Conservation (phyloP, 148 eudicot species). For the Rhododendron griersonianum region DNA sequence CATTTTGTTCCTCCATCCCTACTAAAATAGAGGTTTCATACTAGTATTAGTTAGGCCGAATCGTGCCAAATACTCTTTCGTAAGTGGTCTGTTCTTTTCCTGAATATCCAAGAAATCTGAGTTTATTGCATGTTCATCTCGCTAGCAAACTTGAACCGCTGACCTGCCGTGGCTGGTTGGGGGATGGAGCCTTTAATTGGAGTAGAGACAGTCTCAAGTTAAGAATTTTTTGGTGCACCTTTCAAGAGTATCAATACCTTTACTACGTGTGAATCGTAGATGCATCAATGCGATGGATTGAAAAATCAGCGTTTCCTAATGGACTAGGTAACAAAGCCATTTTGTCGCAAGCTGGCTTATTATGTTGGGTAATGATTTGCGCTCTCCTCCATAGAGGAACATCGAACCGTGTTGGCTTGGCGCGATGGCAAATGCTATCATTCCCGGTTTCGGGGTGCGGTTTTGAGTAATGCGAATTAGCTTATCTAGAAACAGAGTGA, state of each 20-base stretch:
- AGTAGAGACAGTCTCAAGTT: neutral
- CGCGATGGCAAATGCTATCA: neutral
- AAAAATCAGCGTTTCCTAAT: neutral
- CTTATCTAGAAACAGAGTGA: neutral
- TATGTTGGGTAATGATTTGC: neutral
- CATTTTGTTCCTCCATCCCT: neutral
- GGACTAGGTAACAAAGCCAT: neutral
- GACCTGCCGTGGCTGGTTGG: neutral
- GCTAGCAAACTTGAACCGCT: neutral
- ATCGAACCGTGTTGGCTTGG: neutral
- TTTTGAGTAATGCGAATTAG: no score
- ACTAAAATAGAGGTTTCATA: neutral
- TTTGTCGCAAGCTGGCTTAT: neutral
- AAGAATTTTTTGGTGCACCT: neutral
- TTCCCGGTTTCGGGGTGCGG: neutral
- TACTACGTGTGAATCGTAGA: neutral
- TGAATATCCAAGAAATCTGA: neutral
- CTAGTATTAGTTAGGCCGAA: neutral
- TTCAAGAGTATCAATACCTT: neutral
- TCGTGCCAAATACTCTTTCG: neutral
- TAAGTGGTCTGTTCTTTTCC: neutral
- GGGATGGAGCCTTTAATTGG: neutral
- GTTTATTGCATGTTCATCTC: neutral
- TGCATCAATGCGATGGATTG: neutral
- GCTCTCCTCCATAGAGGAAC: neutral